Evolutionary conservation across 1,284 basidiomycete genomes (phyloP), one percentile per base, ranked within the genome.

Genomic region (Bjerkandera adusta): DNA sequence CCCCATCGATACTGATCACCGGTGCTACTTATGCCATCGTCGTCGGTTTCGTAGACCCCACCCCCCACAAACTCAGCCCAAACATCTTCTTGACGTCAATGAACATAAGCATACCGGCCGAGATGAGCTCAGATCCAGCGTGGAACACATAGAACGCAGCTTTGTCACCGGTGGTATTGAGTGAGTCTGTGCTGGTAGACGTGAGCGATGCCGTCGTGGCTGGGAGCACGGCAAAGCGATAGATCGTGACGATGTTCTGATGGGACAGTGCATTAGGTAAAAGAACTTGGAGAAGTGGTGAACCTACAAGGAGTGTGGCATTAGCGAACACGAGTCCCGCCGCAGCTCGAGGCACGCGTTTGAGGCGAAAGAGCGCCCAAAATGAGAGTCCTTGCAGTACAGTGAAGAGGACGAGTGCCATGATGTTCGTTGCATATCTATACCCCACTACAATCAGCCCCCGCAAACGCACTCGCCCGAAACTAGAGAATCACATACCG

Each of bases 131-230:
- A 1, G 70, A 71, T 10, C 70, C 52, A 26, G 67, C 59, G 47
- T 76, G 73, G 44, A 73, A 67, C 10, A 71, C 50, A 53, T 76
- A 76, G 57, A 77, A 77, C 0, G 55, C 47, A 6, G 62, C 63
- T 55, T 76, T 75, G 18, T 62, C 64, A 6, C 43, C 45, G 2
- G 60, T 39, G 10, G 58, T 64, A 54, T 71, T 69, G 13, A 68
- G 61, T 0, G 68, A 62, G 21, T 62, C 68, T 8, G 66, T 63
- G 0, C 47, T 65, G 4, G 30, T 57, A 5, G 66, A 68, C 1
- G 50, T 47, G 4, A 73, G 56, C 1, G 70, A 66, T 2, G 60
- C 60, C 1, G 67, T 68, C 24, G 48, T 54, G 47, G 63, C 48
- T 32, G 59, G 52, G 66, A 76, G 68, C 12, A 72, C 62, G 4